Percentiles rank a stretch among this genome's conserved stretches.
phyloP scores from a whole-genome alignment of 108 stramenopile species.

The Hondaea fermentalgiana region DNA sequence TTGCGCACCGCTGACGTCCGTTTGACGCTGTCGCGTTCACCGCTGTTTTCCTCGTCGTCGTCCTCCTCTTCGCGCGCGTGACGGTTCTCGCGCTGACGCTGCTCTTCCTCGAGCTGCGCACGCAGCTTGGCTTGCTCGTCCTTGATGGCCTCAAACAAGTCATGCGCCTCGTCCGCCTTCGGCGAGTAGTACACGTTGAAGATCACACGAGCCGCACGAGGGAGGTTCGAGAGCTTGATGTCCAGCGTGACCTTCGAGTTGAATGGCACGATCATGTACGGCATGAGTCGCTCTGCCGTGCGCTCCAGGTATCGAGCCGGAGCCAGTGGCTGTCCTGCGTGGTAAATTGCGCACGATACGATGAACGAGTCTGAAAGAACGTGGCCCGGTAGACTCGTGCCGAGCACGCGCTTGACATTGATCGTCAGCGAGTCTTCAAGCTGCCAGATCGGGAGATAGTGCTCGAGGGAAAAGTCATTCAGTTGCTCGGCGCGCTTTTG shows the following conservation, averaged over 20 bases:
- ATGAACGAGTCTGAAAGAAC: not conserved
- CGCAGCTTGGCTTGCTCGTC: not conserved
- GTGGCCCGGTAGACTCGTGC: not conserved
- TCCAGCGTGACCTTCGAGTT: not conserved
- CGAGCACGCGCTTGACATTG: not conserved
- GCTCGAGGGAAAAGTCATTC: not conserved
- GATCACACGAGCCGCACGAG: constrained; percentile 22
- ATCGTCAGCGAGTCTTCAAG: not conserved
- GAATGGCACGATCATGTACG: not conserved
- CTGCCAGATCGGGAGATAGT: not conserved
- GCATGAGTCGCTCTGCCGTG: not conserved
- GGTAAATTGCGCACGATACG: not conserved
- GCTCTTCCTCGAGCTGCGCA: not conserved
- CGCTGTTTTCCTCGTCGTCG: too few species aligned
- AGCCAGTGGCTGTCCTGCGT: not conserved
- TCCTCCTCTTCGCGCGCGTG: not conserved
- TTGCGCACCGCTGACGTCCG: not conserved
- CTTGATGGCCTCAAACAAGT: not conserved
- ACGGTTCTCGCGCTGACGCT: not conserved
- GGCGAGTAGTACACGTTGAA: constrained; percentile 4
- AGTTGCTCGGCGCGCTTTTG: not conserved
- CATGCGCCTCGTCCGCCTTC: not conserved
- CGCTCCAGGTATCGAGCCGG: not conserved
- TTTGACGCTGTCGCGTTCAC: not conserved
- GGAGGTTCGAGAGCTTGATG: constrained; percentile 21